phyloP scores from a whole-genome alignment of 768 basidiomycete species.

The Lyophyllum atratum region DNA sequence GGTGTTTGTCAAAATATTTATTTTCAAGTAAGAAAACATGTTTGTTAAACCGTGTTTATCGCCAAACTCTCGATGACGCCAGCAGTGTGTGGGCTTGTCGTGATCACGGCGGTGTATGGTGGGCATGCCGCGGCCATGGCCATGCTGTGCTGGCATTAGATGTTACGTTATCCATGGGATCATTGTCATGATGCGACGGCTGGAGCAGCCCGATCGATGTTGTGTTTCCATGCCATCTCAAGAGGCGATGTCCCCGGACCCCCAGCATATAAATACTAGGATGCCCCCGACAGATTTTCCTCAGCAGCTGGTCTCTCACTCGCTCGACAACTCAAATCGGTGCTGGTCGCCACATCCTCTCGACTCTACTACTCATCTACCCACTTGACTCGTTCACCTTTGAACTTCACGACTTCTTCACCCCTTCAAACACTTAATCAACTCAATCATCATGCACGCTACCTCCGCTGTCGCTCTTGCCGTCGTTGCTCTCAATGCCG shows the following conservation, averaged over 20 bases:
- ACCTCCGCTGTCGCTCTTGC: slow-evolving; percentile 32
- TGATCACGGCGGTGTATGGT: too few relatives aligned
- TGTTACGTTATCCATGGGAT: too few relatives aligned
- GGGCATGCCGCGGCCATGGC: too few relatives aligned
- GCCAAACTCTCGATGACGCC: too few relatives aligned
- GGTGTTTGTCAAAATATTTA: too few relatives aligned
- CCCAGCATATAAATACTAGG: neutral
- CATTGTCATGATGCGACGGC: neutral
- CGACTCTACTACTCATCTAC: slow-evolving; percentile 18
- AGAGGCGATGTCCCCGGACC: neutral
- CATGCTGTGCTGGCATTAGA: too few relatives aligned
- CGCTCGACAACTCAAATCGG: slow-evolving; percentile 24
- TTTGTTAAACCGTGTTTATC: too few relatives aligned
- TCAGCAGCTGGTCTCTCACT: slow-evolving; percentile 37
- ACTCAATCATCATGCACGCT: slow-evolving; percentile 22
- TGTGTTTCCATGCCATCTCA: slow-evolving; percentile 1
- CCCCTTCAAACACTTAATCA: slow-evolving; percentile 5
- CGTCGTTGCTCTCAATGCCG: slow-evolving; percentile 30
- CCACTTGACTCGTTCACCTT: slow-evolving; percentile 9
- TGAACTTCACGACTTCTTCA: slow-evolving; percentile 9
- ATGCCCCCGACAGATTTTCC: neutral
- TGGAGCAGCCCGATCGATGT: neutral
- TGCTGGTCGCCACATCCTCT: slow-evolving; percentile 35
- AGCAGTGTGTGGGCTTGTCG: too few relatives aligned
- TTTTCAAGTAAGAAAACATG: too few relatives aligned